Conservation (phyloP, 768 basidiomycete species). For the Leucocoprinus leucothites region DNA sequence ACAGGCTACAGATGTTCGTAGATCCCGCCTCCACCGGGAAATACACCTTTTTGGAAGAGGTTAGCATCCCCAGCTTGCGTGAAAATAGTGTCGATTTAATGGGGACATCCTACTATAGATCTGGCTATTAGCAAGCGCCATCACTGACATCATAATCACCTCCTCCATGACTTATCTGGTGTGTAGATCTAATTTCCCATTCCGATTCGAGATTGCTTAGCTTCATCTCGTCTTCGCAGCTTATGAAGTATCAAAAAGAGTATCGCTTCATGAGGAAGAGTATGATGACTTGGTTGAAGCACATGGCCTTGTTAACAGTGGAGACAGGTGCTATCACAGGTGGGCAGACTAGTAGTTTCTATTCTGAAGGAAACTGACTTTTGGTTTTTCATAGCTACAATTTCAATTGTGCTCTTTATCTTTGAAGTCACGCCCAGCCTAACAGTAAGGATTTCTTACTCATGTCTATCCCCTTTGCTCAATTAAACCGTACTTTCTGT, state of each 20-base stretch:
- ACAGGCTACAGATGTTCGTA: background rate
- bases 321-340: constrained; percentile 3
- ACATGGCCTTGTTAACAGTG: background rate
- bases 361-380: too few relatives aligned
- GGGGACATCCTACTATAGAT: background rate
- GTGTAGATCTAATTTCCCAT: background rate
- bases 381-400: too few relatives aligned
- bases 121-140: background rate
- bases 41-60: background rate
- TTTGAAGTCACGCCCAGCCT: too few relatives aligned
- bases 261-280: background rate
- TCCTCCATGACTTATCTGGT: constrained; percentile 7
- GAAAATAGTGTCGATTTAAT: background rate
- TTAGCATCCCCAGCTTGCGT: background rate
- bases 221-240: background rate
- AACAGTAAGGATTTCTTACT: too few relatives aligned
- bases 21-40: background rate
- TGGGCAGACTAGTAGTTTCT: too few relatives aligned
- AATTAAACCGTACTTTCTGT: too few relatives aligned
- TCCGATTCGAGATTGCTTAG: background rate
- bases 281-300: background rate
- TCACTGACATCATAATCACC: background rate
- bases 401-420: too few relatives aligned
- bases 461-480: too few relatives aligned
- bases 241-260: background rate